A percentile compares a stretch with the other conserved stretches of the same genome.
phyloP scores from a whole-genome alignment of 2,329 filamentous ascomycete species.

The Fonsecaea multimorphosa region DNA sequence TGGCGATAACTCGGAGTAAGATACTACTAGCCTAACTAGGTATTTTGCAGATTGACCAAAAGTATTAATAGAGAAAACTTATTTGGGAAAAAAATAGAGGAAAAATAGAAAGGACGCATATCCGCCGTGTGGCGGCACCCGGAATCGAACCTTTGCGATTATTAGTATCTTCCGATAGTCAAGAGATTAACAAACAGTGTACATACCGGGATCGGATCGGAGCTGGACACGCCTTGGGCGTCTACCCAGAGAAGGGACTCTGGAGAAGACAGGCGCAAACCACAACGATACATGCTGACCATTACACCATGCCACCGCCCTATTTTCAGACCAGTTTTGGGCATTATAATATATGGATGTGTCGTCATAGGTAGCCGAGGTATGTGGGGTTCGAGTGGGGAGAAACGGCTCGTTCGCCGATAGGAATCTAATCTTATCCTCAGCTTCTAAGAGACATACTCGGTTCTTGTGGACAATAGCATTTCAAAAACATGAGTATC shows the following conservation, averaged over 20 bases:
- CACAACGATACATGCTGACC: constrained; percentile 28
- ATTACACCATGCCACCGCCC: constrained; percentile 21
- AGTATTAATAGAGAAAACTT: too few species aligned
- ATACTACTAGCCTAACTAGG: too few species aligned
- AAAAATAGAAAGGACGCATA: not conserved
- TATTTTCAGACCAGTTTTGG: not conserved
- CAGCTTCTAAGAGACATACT: too few species aligned
- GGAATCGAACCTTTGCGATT: not conserved
- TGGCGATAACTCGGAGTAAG: too few species aligned
- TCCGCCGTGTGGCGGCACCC: constrained; percentile 1
- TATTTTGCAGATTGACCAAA: too few species aligned
- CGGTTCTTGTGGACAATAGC: too few species aligned
- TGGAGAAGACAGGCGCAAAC: constrained; percentile 11
- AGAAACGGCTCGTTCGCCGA: not conserved
- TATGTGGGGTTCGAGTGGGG: not conserved
- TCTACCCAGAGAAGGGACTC: not conserved
- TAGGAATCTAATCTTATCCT: not conserved
- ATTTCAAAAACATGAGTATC: too few species aligned
- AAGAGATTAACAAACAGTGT: too few species aligned
- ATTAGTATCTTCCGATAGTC: not conserved
- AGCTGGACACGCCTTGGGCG: constrained; percentile 2
- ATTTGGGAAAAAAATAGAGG: too few species aligned
- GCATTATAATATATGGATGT: not conserved
- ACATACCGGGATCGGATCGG: constrained; percentile 24
- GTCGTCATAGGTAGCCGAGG: not conserved